Base-by-base conservation (phyloP, 192 early-diverging fungal genomes). In the Coemansia sp. region DNA sequence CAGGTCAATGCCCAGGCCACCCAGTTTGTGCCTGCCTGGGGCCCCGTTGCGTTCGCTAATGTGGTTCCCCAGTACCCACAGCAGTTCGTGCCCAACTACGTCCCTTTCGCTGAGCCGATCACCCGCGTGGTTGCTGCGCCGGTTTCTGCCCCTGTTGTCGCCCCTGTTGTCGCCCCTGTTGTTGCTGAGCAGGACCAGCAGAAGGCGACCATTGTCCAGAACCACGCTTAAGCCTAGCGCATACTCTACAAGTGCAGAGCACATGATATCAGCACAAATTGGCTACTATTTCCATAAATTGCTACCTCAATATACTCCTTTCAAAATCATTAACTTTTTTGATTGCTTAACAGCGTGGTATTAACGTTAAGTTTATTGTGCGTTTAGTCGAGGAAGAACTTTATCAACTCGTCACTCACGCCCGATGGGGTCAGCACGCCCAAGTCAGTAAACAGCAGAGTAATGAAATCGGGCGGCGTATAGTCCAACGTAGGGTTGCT, bases 341-440 rank as follows among this genome's bases (percentile, higher is more conserved):
- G n/a, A n/a, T n/a, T n/a, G n/a, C n/a, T n/a, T n/a, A n/a, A n/a
- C n/a, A n/a, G n/a, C n/a, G n/a, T n/a, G n/a, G n/a, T n/a, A n/a
- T n/a, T n/a, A n/a, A n/a, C n/a, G n/a, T n/a, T n/a, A n/a, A n/a
- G n/a, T n/a, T n/a, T n/a, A n/a, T n/a, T n/a, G n/a, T n/a, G n/a
- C 19, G 5, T 16, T 45, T 64, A 78, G 65, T 86, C 88, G 46
- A 89, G 80, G 65, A 89, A 89, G 62, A 90, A 79, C 67, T 92
- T 92, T 66, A 92, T 92, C 42, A 92, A 77, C 74, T 92, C 91
- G 62, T 92, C 91, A 48, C 84, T 85, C 5, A 96, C 94, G 46
- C 89, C 92, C 7, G 87, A 86, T 8, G 95, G 95, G 16, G 94
- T 95, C 62, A 98, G 80, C 3, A 95, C 91, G 22, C 95, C 95